Evolutionary conservation across 2,329 filamentous ascomycete genomes (phyloP), one percentile per base, ranked within the genome.

Genomic region (Esteya vermicola): DNA sequence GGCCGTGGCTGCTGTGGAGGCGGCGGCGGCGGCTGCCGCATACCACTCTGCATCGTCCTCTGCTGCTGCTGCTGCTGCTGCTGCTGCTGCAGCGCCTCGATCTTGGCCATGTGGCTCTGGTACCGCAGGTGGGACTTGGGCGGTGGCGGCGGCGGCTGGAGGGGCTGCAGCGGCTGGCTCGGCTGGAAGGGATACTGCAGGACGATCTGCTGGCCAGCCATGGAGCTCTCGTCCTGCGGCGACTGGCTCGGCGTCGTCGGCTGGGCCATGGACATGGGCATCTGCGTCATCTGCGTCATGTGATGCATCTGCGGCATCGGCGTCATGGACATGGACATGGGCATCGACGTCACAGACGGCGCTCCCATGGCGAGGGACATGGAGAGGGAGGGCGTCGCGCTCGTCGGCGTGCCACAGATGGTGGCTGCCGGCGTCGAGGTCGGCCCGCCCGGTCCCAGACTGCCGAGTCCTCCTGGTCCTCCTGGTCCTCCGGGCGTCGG

Each of bases 81-180:
- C 26, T 51, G 47, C 36, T 45, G 45, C 21, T 52, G 50, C 28
- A 52, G 54, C 45, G 26, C 39, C n/a, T 43, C 44, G 34, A 46
- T 40, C 21, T 42, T 39, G 2, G 40, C 37, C 35, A 44, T 52
- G 10, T 47, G 45, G 9, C 47, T 45, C 26, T 43, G 47, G 14
- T 51, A 47, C 22, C 38, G 40, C 2, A 45, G 50, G 19, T 56
- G 54, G 13, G 54, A 54, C 20, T 46, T 49, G 16, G 51, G 45
- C n/a, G 52, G 48, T 12, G 50, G 32, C 22, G 45, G 46, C 32
- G 44, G 35, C 19, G 43, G 43, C 35, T 42, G 34, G 5, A 51
- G 52, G 6, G 56, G 54, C 9, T 59, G 60, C 6, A 65, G 64
- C 18, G 20, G 20, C 4, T n/a, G 37, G 3, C 12, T 34, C 31